A percentile compares a stretch with the other conserved stretches of the same genome.
Evolutionary conservation across 192 early-diverging fungal genomes (phyloP).

Genomic region (Backusella tuberculispora): DNA sequence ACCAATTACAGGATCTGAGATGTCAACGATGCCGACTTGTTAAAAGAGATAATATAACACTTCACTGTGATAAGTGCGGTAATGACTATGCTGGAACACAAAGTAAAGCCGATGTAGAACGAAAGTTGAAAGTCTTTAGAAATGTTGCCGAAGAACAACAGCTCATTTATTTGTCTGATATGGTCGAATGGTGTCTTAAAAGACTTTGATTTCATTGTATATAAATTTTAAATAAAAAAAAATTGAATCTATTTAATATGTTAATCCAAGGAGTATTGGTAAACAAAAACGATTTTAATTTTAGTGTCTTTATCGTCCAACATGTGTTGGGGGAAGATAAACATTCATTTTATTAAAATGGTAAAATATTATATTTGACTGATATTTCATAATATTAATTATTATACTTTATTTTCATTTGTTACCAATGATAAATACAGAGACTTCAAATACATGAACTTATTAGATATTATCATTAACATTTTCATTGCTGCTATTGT

Average conservation of each 20-base stretch:
- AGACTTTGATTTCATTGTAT: background rate
- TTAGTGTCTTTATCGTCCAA: too few relatives aligned
- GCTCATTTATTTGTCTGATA: constrained; percentile 28
- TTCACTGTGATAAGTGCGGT: constrained; percentile 74
- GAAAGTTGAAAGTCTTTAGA: constrained; percentile 62
- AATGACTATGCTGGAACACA: constrained; percentile 60
- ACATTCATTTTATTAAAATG: too few relatives aligned
- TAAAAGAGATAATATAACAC: constrained; percentile 76
- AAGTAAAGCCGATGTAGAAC: constrained; percentile 54
- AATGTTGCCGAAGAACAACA: constrained; percentile 67
- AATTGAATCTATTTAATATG: background rate
- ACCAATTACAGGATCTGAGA: constrained; percentile 88
- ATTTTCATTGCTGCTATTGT: too few relatives aligned
- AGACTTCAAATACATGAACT: too few relatives aligned
- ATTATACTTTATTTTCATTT: too few relatives aligned
- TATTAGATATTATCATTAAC: too few relatives aligned
- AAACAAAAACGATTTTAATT: too few relatives aligned
- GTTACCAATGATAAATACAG: too few relatives aligned
- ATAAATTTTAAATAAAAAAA: background rate
- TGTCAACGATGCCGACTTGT: constrained; percentile 83
- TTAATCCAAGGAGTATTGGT: too few relatives aligned
- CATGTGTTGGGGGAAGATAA: too few relatives aligned
- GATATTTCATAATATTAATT: too few relatives aligned
- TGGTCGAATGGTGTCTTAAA: background rate
- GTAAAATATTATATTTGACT: too few relatives aligned